Base-by-base conservation (phyloP, 257 asterid species). In the Fraxinus quadrangulata region DNA sequence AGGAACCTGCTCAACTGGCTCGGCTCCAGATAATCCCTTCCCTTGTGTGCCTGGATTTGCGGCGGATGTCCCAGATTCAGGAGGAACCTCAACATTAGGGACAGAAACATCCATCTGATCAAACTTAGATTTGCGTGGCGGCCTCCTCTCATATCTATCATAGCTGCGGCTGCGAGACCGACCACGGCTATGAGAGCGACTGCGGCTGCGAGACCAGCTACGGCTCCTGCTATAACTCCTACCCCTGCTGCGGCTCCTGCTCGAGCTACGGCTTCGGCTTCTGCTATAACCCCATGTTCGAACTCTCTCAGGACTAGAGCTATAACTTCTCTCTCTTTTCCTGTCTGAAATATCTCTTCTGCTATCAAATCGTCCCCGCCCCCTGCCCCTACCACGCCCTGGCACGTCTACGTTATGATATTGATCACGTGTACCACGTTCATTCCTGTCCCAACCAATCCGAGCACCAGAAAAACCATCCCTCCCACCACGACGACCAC, bases 381-480 rank as follows among this genome's bases (percentile, higher is more conserved):
- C 96, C 17, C 96, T 80, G 23, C 96, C 96, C 73, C 93, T 78
- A 61, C 93, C 97, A 34, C 96, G 91, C 47, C 96, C 98, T 56
- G 92, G 87, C 19, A 75, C 87, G 49, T 91, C 97, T 26, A 83
- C 69, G 68, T 73, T 81, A 75, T 83, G 86, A 77, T 84, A 85
- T 31, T 92, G 86, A 26, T 87, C 96, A 1, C 75, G 67, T 5
- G 88, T 78, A 31, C 88, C 89, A 73, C 97, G 92, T 2, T 88
- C 97, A 72, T 88, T 92, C 82, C 98, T 85, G 71, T 91, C 98
- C 92, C 94, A 88, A 67, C 96, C 91, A 37, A 67, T 85, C 36
- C 92, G 91, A 47, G 83, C 81, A 75, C 89, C 91, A 6, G 87
- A 83, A 68, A 86, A 87, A 24, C 87, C 91, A 26, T 89, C 93